Base-by-base conservation (phyloP, 2,329 filamentous ascomycete species). In the Exutisphaerella laricina region DNA sequence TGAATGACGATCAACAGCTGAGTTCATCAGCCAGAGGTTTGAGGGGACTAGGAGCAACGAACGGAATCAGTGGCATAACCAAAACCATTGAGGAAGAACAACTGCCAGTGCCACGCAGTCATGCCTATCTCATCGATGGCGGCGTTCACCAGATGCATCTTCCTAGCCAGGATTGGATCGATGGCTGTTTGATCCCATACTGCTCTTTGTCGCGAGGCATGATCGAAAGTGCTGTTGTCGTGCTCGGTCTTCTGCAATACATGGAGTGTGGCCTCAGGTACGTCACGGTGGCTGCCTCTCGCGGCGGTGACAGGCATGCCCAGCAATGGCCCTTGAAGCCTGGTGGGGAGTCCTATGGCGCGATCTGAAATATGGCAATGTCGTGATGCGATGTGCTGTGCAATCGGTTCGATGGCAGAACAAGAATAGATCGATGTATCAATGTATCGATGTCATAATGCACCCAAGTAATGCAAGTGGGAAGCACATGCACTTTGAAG, bases 41-140 rank as follows among this genome's bases (percentile, higher is more conserved):
- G n/a, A n/a, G n/a, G n/a, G n/a, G n/a, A n/a, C n/a, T n/a, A n/a
- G n/a, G n/a, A n/a, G n/a, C n/a, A n/a, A n/a, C n/a, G 14, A 17
- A 42, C 22, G 7, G 43, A 46, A 45, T 59, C 58, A 8, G 57
- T 54, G 17, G 54, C 64, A 49, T 68, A 74, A 42, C 77, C 77
- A 49, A 80, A 80, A 5, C 78, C 78, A 51, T 79, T 80, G 34
- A 82, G 66, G 52, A 74, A 73, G 61, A 80, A 80, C 0, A 81
- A 65, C 58, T 79, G 80, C 58, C 69, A 68, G 50, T 81, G 78
- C 53, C 75, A 79, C 0, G 62, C 61, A 0, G 78, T 81, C 70
- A 76, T 78, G 9, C 78, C 78, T 47, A 81, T 79, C 52, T 80
- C 71, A 53, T 80, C 76, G 34, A 70, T 69, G 5, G 66, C 64